Evolutionary conservation across 352 stramenopile species (phyloP), one percentile per base, ranked within the genome.

Genomic region (Pythium folliculosum): DNA sequence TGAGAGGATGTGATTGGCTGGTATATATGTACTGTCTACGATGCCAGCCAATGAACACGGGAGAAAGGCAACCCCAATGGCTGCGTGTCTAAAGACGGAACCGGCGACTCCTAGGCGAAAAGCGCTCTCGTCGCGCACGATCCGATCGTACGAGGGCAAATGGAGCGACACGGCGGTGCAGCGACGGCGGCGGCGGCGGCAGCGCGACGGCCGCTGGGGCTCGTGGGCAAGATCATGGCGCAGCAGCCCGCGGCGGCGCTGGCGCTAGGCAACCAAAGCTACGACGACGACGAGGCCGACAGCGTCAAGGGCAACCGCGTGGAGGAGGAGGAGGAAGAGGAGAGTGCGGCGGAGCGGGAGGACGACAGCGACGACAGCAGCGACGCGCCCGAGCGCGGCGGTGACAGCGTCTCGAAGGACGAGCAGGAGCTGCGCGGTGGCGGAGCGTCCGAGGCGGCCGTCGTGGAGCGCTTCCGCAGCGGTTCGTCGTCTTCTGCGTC

Each of bases 11-110:
- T 53, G 53, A 63, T 63, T 69, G 45, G 63, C 9, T 57, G 21
- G 63, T 70, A 70, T 55, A 58, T 50, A 44, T 64, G 47, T 37
- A 53, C 49, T 55, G 32, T 51, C 30, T 51, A 38, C 25, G 8
- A 14, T 35, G 37, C 32, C 12, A 68, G 5, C 61, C 52, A 68
- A 68, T 68, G 27, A 38, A 12, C 6, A n/a, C 16, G 27, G 5
- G 27, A 32, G 27, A 2, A 43, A 43, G n/a, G n/a, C n/a, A n/a
- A n/a, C n/a, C n/a, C n/a, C n/a, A n/a, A n/a, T n/a, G n/a, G n/a
- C n/a, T n/a, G n/a, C n/a, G n/a, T n/a, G n/a, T n/a, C n/a, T n/a
- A n/a, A n/a, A n/a, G n/a, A n/a, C n/a, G n/a, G n/a, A n/a, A n/a
- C n/a, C n/a, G n/a, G n/a, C n/a, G n/a, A n/a, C n/a, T n/a, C n/a